Conservation (phyloP, 176 grass and related monocot species). For the Aegilops tauschii region DNA sequence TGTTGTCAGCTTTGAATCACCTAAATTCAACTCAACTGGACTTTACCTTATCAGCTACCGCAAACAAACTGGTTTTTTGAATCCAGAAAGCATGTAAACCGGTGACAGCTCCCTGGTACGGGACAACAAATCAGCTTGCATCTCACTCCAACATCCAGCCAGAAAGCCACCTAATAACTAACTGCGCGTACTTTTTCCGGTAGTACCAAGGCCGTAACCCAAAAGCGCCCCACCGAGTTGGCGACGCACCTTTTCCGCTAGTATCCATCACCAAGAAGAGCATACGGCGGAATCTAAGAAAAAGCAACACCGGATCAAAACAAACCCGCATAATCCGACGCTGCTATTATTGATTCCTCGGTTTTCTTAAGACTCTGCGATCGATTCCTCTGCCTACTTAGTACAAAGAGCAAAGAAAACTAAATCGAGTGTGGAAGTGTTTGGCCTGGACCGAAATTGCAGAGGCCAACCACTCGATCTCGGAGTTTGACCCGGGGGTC, state of each 20-base stretch:
- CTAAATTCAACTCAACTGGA: neutral
- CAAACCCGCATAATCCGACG: neutral
- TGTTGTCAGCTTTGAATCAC: neutral
- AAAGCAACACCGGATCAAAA: slow-evolving; percentile 30
- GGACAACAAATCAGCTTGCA: slow-evolving; percentile 22
- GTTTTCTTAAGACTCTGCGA: neutral
- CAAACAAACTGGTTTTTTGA: neutral
- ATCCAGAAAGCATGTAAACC: neutral
- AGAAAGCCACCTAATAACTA: slow-evolving; percentile 34
- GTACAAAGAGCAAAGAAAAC: too few species aligned
- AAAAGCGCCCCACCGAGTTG: slow-evolving; percentile 12
- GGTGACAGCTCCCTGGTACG: neutral
- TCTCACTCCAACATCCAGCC: slow-evolving; percentile 37
- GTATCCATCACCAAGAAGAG: neutral
- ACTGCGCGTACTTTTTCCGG: slow-evolving; percentile 16
- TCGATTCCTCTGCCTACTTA: neutral
- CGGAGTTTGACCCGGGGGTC: neutral
- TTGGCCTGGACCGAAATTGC: neutral
- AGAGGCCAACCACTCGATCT: neutral
- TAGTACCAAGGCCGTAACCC: neutral
- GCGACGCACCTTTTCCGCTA: slow-evolving; percentile 24
- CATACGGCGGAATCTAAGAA: slow-evolving; percentile 18
- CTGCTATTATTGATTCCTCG: neutral
- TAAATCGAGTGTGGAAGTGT: neutral
- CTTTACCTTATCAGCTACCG: neutral